Evolutionary conservation across 805 yeast genomes (phyloP), one percentile per base, ranked within the genome.

Genomic region (Nakazawaea ambrosiae): DNA sequence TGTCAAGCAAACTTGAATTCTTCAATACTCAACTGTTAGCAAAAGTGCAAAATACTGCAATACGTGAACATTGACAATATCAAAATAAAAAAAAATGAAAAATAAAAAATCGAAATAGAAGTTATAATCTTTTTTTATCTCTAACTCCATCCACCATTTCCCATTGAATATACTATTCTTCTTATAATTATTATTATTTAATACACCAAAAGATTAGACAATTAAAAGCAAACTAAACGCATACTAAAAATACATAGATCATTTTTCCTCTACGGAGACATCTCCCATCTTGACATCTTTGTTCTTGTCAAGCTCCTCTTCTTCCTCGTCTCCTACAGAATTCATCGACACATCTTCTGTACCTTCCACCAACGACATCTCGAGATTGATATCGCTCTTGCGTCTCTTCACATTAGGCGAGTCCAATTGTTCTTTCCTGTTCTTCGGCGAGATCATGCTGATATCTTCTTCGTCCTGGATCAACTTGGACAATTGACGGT

Each of bases 371-470:
- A 6, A 8, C 10, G 24, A 7, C 25, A 23, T 8, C 6, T 16
- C 27, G 16, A 30, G 31, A 17, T 22, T 32, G n/a, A 27, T 5
- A n/a, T 31, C 40, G 15, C 40, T 37, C 24, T 28, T 37, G 7
- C 31, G 28, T 39, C 42, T 39, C 30, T 39, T 39, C n/a, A 39
- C 26, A 22, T 31, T 33, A 9, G 42, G 42, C 11, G 42, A 39
- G 10, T 33, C 25, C 27, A 39, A 20, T 30, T 39, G 42, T 8
- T 38, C 26, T 31, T 26, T 19, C n/a, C 26, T 37, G 7, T 7
- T 32, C 14, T 27, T 32, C 20, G 40, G 40, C 7, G 40, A 37
- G 20, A 22, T 20, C 12, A 27, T 17, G n/a, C n/a, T n/a, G n/a
- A n/a, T n/a, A n/a, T n/a, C n/a, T n/a, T n/a, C n/a, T n/a, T 12